Percentiles rank a stretch among this genome's conserved stretches.
phyloP scores from a whole-genome alignment of 2,329 filamentous ascomycete genomes.

The Bipolaris gigantea region DNA sequence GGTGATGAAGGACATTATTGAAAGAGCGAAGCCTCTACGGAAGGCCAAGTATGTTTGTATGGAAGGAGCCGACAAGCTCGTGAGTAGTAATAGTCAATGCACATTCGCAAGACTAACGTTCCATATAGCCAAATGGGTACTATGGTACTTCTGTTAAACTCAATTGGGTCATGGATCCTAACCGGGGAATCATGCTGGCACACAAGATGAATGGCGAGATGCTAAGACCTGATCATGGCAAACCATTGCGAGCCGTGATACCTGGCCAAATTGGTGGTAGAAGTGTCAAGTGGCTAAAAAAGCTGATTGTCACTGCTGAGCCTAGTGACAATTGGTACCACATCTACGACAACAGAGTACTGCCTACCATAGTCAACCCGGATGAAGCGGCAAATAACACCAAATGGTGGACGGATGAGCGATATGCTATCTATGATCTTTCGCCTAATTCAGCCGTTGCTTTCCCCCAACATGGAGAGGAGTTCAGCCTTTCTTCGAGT shows the following conservation, averaged over 20 bases:
- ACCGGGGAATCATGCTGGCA: constrained; percentile 81
- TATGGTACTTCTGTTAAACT: constrained; percentile 88
- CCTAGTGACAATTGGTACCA: constrained; percentile 96
- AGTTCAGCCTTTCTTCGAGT: constrained; percentile 54
- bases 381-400: constrained; percentile 75
- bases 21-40: constrained; percentile 66
- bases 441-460: constrained; percentile 83
- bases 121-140: constrained; percentile 72
- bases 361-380: constrained; percentile 83
- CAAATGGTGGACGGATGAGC: constrained; percentile 82
- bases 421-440: constrained; percentile 90
- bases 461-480: constrained; percentile 78
- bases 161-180: constrained; percentile 83
- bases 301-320: constrained; percentile 72
- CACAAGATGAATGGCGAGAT: constrained; percentile 88
- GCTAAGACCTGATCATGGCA: constrained; percentile 81
- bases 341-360: constrained; percentile 87
- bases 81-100: constrained; percentile 31
- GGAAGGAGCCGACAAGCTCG: constrained; percentile 82
- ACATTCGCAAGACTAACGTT: constrained; percentile 10
- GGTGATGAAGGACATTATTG: constrained; percentile 70
- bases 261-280: constrained; percentile 90
- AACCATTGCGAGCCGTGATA: constrained; percentile 78
- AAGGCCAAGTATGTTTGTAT: constrained; percentile 84
- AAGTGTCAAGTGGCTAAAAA: constrained; percentile 91